These are phyloP conservation scores for Osmanthus fragrans DNA, from an alignment of 257 asterid species.

Conservation along the genomic window DNA sequence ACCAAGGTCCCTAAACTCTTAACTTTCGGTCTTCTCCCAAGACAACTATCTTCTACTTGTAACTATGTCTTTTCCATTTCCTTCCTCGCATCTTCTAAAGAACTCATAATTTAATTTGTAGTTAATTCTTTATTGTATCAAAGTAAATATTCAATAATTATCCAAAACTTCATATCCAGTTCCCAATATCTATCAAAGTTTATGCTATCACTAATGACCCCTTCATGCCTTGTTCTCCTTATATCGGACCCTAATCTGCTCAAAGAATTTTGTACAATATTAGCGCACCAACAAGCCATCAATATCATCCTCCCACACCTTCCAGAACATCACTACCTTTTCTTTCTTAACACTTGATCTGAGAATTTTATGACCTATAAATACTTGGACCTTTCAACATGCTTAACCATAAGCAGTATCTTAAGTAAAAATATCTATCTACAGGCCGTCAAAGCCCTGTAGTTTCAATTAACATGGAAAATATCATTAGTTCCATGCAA, in stretches of 20 bases:
- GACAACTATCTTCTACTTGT: not conserved
- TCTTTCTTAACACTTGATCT: not conserved
- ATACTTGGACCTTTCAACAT: no score
- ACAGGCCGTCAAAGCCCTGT: no score
- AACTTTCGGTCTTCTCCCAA: not conserved
- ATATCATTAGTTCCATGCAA: no score
- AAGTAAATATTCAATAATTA: not conserved
- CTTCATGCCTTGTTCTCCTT: not conserved
- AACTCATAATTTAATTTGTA: no score
- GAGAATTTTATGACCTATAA: not conserved
- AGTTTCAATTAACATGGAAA: no score
- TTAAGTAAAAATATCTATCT: no score
- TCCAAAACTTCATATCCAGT: not conserved
- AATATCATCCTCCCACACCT: not conserved
- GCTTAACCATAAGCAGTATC: no score
- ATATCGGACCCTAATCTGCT: not conserved
- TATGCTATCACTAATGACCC: not conserved
- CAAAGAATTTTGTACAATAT: not conserved
- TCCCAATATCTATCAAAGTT: not conserved
- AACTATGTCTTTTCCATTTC: not conserved
- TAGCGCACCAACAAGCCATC: not conserved
- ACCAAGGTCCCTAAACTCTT: not conserved
- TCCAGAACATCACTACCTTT: not conserved
- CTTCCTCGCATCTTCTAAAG: not conserved
- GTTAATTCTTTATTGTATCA: not conserved